Evolutionary conservation across 768 basidiomycete genomes (phyloP).

Genomic region (Lanmaoa rubissima): DNA sequence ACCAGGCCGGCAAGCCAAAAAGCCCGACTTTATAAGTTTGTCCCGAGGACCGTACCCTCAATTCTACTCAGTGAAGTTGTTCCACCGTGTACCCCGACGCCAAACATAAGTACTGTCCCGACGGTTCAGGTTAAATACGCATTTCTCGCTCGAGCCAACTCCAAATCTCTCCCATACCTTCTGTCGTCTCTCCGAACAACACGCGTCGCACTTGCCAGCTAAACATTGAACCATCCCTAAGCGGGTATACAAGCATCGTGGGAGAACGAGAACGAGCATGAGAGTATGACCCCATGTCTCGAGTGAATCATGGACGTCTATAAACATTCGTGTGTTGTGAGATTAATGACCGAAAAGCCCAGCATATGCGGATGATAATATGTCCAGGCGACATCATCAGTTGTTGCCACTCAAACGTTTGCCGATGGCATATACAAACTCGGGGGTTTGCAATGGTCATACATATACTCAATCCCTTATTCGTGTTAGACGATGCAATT

Average conservation of each 20-base stretch:
- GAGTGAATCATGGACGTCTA: neutral
- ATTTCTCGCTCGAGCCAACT: constrained; percentile 21
- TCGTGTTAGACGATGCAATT: too few relatives aligned
- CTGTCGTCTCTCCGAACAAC: constrained; percentile 4
- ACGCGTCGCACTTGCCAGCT: constrained; percentile 39
- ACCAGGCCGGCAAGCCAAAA: neutral
- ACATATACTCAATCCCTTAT: constrained; percentile 90
- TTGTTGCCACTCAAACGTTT: constrained; percentile 45
- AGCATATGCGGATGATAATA: neutral
- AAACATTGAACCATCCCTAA: constrained; percentile 17
- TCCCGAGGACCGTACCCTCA: neutral
- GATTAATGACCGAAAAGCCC: neutral
- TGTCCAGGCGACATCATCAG: too few relatives aligned
- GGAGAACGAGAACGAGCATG: constrained; percentile 8
- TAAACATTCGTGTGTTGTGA: neutral
- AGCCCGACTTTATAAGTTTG: neutral
- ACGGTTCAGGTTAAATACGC: constrained; percentile 8
- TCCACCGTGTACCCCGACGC: neutral
- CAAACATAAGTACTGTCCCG: neutral
- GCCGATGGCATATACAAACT: constrained; percentile 68
- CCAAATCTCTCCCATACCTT: constrained; percentile 26
- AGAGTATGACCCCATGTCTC: neutral
- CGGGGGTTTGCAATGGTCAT: constrained; percentile 92
- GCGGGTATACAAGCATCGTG: neutral
- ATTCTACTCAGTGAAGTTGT: neutral